Percentiles rank a stretch among this genome's conserved stretches.
phyloP scores from a whole-genome alignment of 345 rosid genomes.

The Cardiospermum halicacabum region DNA sequence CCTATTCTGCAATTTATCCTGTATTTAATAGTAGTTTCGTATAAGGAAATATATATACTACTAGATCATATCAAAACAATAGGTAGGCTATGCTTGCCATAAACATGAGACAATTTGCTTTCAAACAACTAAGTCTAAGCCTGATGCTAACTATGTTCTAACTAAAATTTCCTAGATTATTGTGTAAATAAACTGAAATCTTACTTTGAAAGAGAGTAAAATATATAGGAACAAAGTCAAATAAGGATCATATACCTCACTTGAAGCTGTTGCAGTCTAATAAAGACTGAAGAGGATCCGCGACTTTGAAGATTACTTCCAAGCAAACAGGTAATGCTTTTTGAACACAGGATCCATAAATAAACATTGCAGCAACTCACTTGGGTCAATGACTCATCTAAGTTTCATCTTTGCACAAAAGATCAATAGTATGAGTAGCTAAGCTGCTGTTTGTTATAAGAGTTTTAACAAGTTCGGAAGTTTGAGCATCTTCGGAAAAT shows the following conservation, averaged over 20 bases:
- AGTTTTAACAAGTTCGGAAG: constrained; percentile 39
- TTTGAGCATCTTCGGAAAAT: constrained; percentile 49
- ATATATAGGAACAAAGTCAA: not conserved
- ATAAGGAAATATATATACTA: too few species aligned
- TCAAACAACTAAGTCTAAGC: not conserved
- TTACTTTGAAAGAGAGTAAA: not conserved
- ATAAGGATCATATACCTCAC: not conserved
- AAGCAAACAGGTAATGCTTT: not conserved
- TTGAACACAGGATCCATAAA: not conserved
- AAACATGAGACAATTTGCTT: too few species aligned
- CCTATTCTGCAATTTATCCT: too few species aligned
- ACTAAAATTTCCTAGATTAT: not conserved
- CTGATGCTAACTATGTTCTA: not conserved
- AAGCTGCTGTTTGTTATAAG: constrained; percentile 43
- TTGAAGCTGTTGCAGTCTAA: not conserved
- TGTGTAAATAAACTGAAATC: not conserved
- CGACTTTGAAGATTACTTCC: not conserved
- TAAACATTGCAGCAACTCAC: not conserved
- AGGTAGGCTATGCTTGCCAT: too few species aligned
- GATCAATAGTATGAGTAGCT: constrained; percentile 26
- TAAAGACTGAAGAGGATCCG: not conserved
- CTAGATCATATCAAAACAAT: too few species aligned
- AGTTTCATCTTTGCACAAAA: constrained; percentile 21
- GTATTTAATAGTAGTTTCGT: too few species aligned
- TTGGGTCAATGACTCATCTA: constrained; percentile 5